Percentiles rank a stretch among this genome's conserved stretches.
Evolutionary conservation across 1,139 yeast genomes (phyloP).

Genomic region (Diutina ranongensis): DNA sequence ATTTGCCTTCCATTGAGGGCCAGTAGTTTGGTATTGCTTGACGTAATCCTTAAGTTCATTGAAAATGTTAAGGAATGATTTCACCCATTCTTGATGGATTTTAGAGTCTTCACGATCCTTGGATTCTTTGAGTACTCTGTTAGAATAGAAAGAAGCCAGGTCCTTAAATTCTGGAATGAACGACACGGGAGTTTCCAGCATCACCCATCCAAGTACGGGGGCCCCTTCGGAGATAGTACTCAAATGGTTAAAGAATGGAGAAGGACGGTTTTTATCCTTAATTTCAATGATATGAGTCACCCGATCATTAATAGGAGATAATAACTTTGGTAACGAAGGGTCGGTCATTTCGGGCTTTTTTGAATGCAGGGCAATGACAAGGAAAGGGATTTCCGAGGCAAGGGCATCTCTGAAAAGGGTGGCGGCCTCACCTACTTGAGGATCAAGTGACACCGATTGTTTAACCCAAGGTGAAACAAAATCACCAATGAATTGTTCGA

Average conservation of each 20-base stretch:
- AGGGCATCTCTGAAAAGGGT: conserved; percentile 48
- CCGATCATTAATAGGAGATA: conserved; percentile 56
- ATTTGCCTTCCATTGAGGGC: conserved; percentile 62
- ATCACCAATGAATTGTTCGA: conserved; percentile 41
- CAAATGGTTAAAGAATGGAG: conserved; percentile 56
- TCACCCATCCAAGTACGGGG: conserved; percentile 87
- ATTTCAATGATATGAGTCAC: conserved; percentile 47
- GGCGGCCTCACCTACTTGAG: conserved; percentile 52
- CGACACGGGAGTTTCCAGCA: conserved; percentile 58
- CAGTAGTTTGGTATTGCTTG: conserved; percentile 69
- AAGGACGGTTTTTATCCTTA: conserved; percentile 67
- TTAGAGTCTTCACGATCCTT: conserved; percentile 48
- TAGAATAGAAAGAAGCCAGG: conserved; percentile 88
- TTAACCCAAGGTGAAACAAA: conserved; percentile 50
- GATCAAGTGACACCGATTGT: conserved; percentile 48
- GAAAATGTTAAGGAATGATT: conserved; percentile 46
- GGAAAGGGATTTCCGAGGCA: conserved; percentile 42
- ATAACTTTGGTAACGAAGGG: conserved; percentile 42
- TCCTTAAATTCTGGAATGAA: conserved; percentile 78
- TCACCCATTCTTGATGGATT: conserved; percentile 73
- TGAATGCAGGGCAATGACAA: conserved; percentile 47
- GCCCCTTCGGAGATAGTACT: conserved; percentile 83
- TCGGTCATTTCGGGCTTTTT: conserved; percentile 53
- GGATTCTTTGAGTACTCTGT: conserved; percentile 75
- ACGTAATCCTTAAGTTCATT: conserved; percentile 63